Percentiles rank a stretch among this genome's conserved stretches.
Conservation (phyloP, 1,284 basidiomycete species). For the Phellopilus nigrolimitatus region DNA sequence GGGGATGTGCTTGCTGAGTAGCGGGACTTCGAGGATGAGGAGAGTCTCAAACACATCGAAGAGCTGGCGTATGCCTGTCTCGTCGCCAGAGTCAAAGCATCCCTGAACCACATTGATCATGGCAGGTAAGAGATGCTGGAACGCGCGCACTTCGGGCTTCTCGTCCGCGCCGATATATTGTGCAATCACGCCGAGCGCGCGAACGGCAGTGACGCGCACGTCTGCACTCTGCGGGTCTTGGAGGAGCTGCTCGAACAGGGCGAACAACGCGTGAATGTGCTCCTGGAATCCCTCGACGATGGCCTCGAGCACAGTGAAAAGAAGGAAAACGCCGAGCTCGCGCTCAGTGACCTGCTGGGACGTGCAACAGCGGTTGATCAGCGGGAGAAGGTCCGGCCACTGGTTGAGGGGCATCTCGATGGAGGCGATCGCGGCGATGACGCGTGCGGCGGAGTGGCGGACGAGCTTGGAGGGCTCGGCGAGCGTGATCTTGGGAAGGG, state of each 20-base stretch:
- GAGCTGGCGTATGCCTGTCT: slow-evolving; percentile 80
- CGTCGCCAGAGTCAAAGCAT: slow-evolving; percentile 79
- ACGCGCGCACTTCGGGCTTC: slow-evolving; percentile 84
- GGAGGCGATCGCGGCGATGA: slow-evolving; percentile 90
- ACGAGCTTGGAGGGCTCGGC: slow-evolving; percentile 79
- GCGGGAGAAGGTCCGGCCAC: slow-evolving; percentile 89
- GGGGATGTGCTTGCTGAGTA: slow-evolving; percentile 86
- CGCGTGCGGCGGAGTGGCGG: slow-evolving; percentile 86
- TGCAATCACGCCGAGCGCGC: slow-evolving; percentile 87
- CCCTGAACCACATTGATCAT: slow-evolving; percentile 92
- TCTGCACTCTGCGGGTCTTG: slow-evolving; percentile 86
- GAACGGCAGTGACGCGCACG: slow-evolving; percentile 88
- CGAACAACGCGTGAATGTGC: slow-evolving; percentile 77
- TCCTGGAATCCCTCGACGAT: slow-evolving; percentile 86
- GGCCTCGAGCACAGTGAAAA: slow-evolving; percentile 89
- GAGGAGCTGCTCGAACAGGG: slow-evolving; percentile 77
- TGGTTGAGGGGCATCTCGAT: slow-evolving; percentile 80
- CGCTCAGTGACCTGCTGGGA: slow-evolving; percentile 73
- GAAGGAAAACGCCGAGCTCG: slow-evolving; percentile 88
- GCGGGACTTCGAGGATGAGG: slow-evolving; percentile 90
- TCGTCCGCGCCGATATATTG: slow-evolving; percentile 91
- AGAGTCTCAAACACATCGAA: slow-evolving; percentile 97
- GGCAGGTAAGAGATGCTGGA: slow-evolving; percentile 84
- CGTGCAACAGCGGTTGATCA: slow-evolving; percentile 77
- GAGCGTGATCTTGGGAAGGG: slow-evolving; percentile 78